Evolutionary conservation across 805 yeast genomes (phyloP).

Genomic region (Metschnikowia sp.): DNA sequence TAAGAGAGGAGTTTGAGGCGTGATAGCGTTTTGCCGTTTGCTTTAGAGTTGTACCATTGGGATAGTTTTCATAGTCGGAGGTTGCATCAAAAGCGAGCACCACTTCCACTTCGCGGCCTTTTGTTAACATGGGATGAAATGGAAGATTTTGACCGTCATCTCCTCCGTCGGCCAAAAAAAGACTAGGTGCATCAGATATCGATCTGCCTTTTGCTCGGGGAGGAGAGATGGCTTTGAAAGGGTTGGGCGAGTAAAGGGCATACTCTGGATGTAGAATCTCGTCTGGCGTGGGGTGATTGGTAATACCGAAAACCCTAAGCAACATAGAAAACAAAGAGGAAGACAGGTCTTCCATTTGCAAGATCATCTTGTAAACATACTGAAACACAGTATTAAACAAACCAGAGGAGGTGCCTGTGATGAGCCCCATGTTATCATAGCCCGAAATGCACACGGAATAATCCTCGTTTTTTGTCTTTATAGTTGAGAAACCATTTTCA

Average conservation of each 20-base stretch:
- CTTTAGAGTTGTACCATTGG: conserved; percentile 54
- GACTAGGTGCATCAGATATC: conserved; percentile 16
- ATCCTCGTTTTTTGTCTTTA: conserved; percentile 19
- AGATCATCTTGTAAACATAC: conserved; percentile 42
- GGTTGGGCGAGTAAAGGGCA: conserved; percentile 61
- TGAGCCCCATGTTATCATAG: conserved; percentile 57
- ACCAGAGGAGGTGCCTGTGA: conserved; percentile 63
- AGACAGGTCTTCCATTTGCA: conserved; percentile 12
- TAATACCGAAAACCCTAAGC: conserved; percentile 13
- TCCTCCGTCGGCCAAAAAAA: conserved; percentile 46
- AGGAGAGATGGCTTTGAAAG: conserved; percentile 38
- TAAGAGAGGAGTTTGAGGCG: conserved; percentile 6
- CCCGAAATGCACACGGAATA: conserved; percentile 45
- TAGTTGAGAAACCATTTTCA: conserved; percentile 38
- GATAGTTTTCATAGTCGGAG: conserved; percentile 51
- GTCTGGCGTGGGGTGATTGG: conserved; percentile 13
- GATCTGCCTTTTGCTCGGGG: conserved; percentile 14
- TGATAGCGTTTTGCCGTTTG: conserved; percentile 37
- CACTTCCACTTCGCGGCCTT: conserved; percentile 34
- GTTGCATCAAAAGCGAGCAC: conserved; percentile 44
- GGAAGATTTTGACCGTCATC: conserved; percentile 49
- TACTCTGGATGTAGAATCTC: conserved; percentile 52
- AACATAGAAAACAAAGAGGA: conserved; percentile 12
- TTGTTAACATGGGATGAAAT: conserved; percentile 41
- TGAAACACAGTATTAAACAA: conserved; percentile 50